phyloP scores from a whole-genome alignment of 805 yeast genomes.

The Suhomyces sp. region DNA sequence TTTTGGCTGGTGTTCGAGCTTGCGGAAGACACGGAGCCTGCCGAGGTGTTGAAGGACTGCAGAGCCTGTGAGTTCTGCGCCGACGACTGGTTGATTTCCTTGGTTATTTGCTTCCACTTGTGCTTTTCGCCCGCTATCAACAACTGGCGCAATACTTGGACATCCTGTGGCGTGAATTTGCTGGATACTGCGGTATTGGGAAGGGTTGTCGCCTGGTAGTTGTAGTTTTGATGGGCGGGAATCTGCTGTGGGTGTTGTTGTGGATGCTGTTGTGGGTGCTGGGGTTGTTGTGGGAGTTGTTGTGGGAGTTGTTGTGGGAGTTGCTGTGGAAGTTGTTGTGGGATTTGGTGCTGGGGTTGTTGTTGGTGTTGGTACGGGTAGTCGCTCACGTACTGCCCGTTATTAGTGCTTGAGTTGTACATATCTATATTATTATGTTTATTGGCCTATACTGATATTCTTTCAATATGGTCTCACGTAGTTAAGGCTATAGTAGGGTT shows the following conservation, averaged over 20 bases:
- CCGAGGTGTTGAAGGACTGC: background rate
- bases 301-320: constrained; percentile 1
- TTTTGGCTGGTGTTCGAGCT: constrained; percentile 7
- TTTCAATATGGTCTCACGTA: no score
- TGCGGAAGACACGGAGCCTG: background rate
- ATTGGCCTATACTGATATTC: background rate
- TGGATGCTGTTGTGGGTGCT: constrained; percentile 2
- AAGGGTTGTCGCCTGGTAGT: background rate
- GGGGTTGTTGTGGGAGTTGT: no score
- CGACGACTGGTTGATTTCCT: constrained; percentile 17
- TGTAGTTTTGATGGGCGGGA: background rate
- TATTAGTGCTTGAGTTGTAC: constrained; percentile 2
- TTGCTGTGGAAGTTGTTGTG: constrained; percentile 9
- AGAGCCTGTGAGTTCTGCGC: constrained; percentile 1
- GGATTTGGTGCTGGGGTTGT: constrained; percentile 9
- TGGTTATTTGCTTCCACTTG: constrained; percentile 60
- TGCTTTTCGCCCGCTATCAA: constrained; percentile 52
- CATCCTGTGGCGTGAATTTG: constrained; percentile 43
- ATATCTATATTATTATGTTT: background rate
- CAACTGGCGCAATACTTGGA: constrained; percentile 44
- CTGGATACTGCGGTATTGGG: constrained; percentile 5
- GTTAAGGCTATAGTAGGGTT: no score
- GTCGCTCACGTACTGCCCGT: constrained; percentile 6
- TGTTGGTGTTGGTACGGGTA: constrained; percentile 12
- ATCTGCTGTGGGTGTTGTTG: constrained; percentile 9